Percentiles rank a stretch among this genome's conserved stretches.
phyloP scores from a whole-genome alignment of 805 yeast species.

The Hanseniaspora clermontiae region DNA sequence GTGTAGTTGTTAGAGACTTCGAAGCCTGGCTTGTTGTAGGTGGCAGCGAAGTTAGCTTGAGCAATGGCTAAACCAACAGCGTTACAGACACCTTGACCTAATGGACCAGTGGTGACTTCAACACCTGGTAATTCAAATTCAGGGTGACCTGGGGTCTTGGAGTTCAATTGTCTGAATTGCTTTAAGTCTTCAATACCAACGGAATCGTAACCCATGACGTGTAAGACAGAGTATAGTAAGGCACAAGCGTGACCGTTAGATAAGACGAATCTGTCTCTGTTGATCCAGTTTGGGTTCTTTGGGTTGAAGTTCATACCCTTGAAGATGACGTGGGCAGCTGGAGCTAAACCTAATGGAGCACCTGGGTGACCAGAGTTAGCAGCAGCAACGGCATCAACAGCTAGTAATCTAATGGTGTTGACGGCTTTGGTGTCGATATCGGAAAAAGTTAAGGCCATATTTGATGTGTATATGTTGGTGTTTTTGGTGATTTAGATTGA shows the following conservation, averaged over 20 bases:
- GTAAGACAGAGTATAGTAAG: constrained; percentile 70
- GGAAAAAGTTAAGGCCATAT: constrained; percentile 24
- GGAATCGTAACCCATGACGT: constrained; percentile 66
- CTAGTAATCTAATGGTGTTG: constrained; percentile 75
- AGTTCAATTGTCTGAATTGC: constrained; percentile 75
- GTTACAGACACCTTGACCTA: constrained; percentile 94
- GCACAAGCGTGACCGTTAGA: constrained; percentile 97
- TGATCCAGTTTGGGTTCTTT: constrained; percentile 80
- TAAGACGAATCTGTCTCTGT: constrained; percentile 88
- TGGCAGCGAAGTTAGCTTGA: constrained; percentile 81
- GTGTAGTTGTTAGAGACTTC: constrained; percentile 62
- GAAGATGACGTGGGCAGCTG: constrained; percentile 82
- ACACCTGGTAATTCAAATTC: constrained; percentile 85
- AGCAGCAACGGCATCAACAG: constrained; percentile 74
- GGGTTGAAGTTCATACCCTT: constrained; percentile 78
- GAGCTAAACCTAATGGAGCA: constrained; percentile 97
- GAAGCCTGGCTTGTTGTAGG: constrained; percentile 78
- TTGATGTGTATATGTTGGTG: constrained; percentile 20
- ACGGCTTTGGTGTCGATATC: constrained; percentile 65
- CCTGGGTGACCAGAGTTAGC: constrained; percentile 99
- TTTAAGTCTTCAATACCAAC: constrained; percentile 74
- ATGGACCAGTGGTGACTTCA: constrained; percentile 96
- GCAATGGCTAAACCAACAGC: constrained; percentile 97
- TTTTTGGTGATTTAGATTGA: neutral
- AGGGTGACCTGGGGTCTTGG: constrained; percentile 97